phyloP scores from a whole-genome alignment of 306 rosid genomes.

The Cicer bijugum region DNA sequence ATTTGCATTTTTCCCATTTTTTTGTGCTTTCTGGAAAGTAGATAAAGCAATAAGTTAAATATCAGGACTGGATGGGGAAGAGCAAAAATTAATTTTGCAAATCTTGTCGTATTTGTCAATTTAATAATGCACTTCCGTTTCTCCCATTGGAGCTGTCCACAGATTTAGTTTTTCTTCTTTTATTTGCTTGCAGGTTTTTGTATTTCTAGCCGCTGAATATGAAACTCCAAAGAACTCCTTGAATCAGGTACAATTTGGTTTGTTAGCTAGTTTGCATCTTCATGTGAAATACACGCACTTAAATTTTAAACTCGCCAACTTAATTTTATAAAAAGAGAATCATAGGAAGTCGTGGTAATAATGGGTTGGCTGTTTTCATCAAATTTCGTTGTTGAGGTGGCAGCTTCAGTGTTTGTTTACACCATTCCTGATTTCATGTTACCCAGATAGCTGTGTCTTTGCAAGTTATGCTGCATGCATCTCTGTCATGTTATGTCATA shows the following conservation, averaged over 20 bases:
- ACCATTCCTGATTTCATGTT: not conserved
- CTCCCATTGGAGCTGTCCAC: not conserved
- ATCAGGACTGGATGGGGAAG: slow-evolving; percentile 1
- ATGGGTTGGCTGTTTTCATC: slow-evolving; percentile 1
- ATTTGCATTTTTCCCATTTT: not conserved
- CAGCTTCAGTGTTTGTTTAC: slow-evolving; percentile 7
- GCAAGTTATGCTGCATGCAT: slow-evolving; percentile 33
- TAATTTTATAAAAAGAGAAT: not conserved
- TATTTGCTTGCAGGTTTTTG: slow-evolving; percentile 69
- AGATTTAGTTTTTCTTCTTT: slow-evolving; percentile 30
- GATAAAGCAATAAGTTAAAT: slow-evolving; percentile 12
- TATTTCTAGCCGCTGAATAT: slow-evolving; percentile 85
- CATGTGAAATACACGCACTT: slow-evolving; percentile 5
- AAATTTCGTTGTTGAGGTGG: slow-evolving; percentile 16
- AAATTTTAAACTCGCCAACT: slow-evolving; percentile 25
- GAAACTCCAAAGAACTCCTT: slow-evolving; percentile 68
- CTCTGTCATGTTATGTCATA: not conserved
- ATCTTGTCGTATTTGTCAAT: slow-evolving; percentile 1
- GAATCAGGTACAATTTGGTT: slow-evolving; percentile 65
- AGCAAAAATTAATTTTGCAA: slow-evolving; percentile 1
- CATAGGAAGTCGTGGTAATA: not conserved
- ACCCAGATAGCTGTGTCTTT: not conserved
- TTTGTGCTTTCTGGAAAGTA: slow-evolving; percentile 15
- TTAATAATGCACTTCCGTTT: not conserved
- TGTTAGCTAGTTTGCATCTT: slow-evolving; percentile 17